A percentile compares a stretch with the other conserved stretches of the same genome.
These are phyloP conservation scores for Picochlorum sp. DNA, from an alignment of 139 green algal genomes.

Conservation along the genomic window DNA sequence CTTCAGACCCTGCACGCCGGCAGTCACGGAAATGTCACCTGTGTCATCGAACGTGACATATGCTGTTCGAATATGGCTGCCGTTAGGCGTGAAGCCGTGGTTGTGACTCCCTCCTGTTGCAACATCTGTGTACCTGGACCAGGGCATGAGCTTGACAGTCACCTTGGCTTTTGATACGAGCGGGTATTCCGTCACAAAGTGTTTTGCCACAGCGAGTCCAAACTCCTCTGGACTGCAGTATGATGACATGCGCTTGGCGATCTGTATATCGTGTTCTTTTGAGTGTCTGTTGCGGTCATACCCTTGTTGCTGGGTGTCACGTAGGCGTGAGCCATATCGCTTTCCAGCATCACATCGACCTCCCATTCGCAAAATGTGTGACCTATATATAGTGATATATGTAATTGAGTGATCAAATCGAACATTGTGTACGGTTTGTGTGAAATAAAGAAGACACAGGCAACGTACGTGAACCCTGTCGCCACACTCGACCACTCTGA, in stretches of 20 bases:
- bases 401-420: background rate
- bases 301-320: slow-evolving; percentile 57
- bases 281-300: slow-evolving; percentile 89
- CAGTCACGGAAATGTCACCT: slow-evolving; percentile 44
- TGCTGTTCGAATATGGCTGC: slow-evolving; percentile 38
- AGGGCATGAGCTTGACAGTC: slow-evolving; percentile 75
- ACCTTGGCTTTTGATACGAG: slow-evolving; percentile 75
- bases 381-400: slow-evolving; percentile 4
- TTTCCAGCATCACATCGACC: slow-evolving; percentile 72
- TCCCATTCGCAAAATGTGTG: slow-evolving; percentile 81
- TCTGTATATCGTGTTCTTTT: slow-evolving; percentile 90
- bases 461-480: slow-evolving; percentile 37
- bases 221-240: slow-evolving; percentile 76
- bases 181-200: slow-evolving; percentile 81
- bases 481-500: slow-evolving; percentile 69
- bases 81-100: slow-evolving; percentile 29
- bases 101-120: slow-evolving; percentile 1
- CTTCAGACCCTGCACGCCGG: slow-evolving; percentile 50
- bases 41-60: slow-evolving; percentile 48
- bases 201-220: slow-evolving; percentile 64
- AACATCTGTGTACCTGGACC: slow-evolving; percentile 42
- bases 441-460: background rate
- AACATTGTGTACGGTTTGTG: background rate
- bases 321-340: slow-evolving; percentile 76
- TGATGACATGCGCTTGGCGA: slow-evolving; percentile 60